phyloP scores from a whole-genome alignment of 208 protist species.

The Sergeia podlipaevii region DNA sequence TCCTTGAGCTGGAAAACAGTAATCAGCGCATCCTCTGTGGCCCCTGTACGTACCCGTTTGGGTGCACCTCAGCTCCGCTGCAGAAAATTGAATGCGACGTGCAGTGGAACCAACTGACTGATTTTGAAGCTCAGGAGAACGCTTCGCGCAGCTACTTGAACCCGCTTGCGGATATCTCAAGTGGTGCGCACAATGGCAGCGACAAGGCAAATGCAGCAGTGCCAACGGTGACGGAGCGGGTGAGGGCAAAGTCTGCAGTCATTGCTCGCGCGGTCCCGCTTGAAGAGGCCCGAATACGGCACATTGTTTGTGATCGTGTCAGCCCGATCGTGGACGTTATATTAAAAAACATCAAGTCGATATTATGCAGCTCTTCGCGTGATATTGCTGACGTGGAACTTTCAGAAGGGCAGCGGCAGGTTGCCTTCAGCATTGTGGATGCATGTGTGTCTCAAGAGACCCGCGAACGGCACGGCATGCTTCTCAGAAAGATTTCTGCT shows the following conservation, averaged over 20 bases:
- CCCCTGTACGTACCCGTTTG: slow-evolving; percentile 51
- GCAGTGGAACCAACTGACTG: slow-evolving; percentile 66
- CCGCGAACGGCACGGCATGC: background rate
- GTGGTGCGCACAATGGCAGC: background rate
- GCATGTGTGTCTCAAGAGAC: no score
- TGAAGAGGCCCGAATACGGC: slow-evolving; percentile 37
- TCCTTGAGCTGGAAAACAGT: slow-evolving; percentile 55
- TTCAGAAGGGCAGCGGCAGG: background rate
- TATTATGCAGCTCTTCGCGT: background rate
- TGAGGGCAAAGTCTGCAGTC: slow-evolving; percentile 45
- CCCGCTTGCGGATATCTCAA: slow-evolving; percentile 16
- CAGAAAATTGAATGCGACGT: slow-evolving; percentile 51
- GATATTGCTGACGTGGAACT: slow-evolving; percentile 1
- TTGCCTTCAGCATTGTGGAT: background rate
- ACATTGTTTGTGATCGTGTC: slow-evolving; percentile 21
- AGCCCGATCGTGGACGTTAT: background rate
- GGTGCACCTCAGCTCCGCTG: slow-evolving; percentile 43
- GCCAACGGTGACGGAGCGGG: slow-evolving; percentile 14
- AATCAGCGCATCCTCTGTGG: slow-evolving; percentile 29
- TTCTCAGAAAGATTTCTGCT: slow-evolving; percentile 29
- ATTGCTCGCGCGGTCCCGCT: slow-evolving; percentile 28
- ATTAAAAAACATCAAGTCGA: background rate
- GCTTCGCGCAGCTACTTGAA: slow-evolving; percentile 19
- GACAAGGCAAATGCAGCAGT: background rate
- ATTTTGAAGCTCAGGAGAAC: slow-evolving; percentile 55